phyloP scores from a whole-genome alignment of 192 early-diverging fungal species.

The Thamnidium elegans region DNA sequence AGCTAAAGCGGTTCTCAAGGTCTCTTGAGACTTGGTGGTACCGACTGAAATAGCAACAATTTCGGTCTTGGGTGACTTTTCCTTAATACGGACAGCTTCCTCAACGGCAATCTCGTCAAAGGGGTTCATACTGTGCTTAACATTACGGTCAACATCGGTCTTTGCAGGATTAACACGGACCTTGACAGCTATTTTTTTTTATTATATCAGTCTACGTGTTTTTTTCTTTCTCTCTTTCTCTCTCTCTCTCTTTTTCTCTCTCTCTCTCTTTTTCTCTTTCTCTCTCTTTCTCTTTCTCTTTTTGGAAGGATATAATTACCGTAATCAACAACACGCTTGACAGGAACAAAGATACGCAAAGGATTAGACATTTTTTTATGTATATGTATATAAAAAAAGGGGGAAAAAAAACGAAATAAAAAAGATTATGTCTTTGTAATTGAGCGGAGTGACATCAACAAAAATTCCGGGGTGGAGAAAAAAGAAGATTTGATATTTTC shows the following conservation, averaged over 20 bases:
- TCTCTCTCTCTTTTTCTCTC: background rate
- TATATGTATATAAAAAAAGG: background rate
- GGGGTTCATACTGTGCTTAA: constrained; percentile 99
- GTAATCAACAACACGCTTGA: constrained; percentile 98
- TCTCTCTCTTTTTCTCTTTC: background rate
- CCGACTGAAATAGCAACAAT: constrained; percentile 90
- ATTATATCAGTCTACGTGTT: background rate
- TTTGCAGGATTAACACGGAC: constrained; percentile 89
- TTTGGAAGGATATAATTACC: constrained; percentile 27
- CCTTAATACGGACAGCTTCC: constrained; percentile 91
- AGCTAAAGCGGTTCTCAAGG: constrained; percentile 91
- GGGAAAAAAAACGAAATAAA: background rate
- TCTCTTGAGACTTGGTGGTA: constrained; percentile 85
- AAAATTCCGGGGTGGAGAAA: too few species aligned
- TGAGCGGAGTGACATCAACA: background rate
- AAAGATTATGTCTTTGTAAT: background rate
- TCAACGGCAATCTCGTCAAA: constrained; percentile 99
- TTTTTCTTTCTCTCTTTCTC: background rate
- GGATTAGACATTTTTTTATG: constrained; percentile 24
- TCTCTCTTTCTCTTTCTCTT: background rate
- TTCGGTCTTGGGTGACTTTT: constrained; percentile 67
- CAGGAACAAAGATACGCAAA: constrained; percentile 83
- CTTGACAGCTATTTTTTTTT: constrained; percentile 71
- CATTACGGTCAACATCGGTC: constrained; percentile 87
- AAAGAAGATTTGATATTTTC: too few species aligned